Evolutionary conservation across 208 protist genomes (phyloP), one percentile per base, ranked within the genome.

Genomic region (Trypanosomatidae sp.): DNA sequence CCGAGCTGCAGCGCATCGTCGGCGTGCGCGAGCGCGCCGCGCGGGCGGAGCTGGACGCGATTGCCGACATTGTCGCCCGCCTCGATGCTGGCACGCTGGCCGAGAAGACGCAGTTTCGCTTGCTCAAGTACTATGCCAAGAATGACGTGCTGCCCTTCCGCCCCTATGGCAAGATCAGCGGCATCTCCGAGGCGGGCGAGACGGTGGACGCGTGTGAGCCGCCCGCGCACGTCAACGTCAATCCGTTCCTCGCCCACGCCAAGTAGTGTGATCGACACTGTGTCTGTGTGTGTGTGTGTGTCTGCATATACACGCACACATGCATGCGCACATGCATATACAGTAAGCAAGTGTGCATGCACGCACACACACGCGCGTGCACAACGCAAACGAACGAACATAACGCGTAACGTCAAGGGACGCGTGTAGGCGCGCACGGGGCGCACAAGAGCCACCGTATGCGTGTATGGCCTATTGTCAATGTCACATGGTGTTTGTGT

Each of bases 111-210:
- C 52, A 56, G 28, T 92, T 88, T 43, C 77, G 78, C 0, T 42
- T 86, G 23, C 62, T 92, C 21, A 92, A 92, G 59, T 92, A 88
- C 57, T 92, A 92, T 50, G 56, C 83, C 23, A 78, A 74, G 40
- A 92, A 92, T 48, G 77, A 88, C 52, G 50, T 86, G 19, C 60
- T 66, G 43, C 47, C 51, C 18, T 92, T 92, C 43, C 68, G 83
- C 4, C 83, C 83, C 8, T 87, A 76, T 61, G 76, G 65, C 33
- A 92, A 92, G 59, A 71, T 92, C 20, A 88, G 83, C 41, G 83
- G 83, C 28, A 87, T 92, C 37, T 87, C 77, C 0, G 83, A 92
- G 46, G 82, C 72, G 64, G 77, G 78, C 7, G 83, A 92, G 50
- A 48, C 42, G 15, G 78, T 71, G 13, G 78, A 92, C 47, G 66